These are phyloP conservation scores for Xenoacremonium recifei DNA, from an alignment of 2,329 filamentous ascomycete genomes.

Conservation along the genomic window DNA sequence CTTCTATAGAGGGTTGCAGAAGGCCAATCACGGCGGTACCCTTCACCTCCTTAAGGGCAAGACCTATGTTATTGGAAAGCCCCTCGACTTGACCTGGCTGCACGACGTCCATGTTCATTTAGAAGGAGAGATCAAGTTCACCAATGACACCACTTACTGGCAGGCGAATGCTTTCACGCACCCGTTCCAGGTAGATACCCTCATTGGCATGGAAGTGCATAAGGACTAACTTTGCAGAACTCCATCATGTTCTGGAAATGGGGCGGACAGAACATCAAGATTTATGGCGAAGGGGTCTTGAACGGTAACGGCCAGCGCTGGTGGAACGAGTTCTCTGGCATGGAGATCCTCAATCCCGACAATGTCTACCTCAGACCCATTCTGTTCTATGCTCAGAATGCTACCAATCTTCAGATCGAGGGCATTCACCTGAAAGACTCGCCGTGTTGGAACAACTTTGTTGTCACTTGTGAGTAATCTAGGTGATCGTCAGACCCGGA, in stretches of 20 bases:
- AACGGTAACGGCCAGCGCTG: constrained; percentile 23
- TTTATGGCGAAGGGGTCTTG: constrained; percentile 21
- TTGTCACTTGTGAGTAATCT: constrained; percentile 19
- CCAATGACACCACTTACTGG: constrained; percentile 22
- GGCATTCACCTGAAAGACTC: constrained; percentile 25
- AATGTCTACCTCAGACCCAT: constrained; percentile 22
- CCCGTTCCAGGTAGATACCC: constrained; percentile 19
- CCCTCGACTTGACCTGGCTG: constrained; percentile 20
- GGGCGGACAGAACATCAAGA: constrained; percentile 20
- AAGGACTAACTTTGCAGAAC: constrained; percentile 13
- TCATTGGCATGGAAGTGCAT: not conserved
- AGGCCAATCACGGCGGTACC: constrained; percentile 21
- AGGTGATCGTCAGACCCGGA: too few relatives aligned
- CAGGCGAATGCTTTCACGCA: constrained; percentile 21
- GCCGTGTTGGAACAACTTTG: constrained; percentile 23
- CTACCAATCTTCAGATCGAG: constrained; percentile 18
- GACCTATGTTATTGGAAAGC: constrained; percentile 23
- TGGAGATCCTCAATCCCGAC: constrained; percentile 18
- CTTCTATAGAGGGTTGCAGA: constrained; percentile 20
- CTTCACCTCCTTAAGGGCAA: constrained; percentile 20
- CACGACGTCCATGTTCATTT: constrained; percentile 23
- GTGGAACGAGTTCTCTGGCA: constrained; percentile 25
- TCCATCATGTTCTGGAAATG: constrained; percentile 25
- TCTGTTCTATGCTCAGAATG: constrained; percentile 25
- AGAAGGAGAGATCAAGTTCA: constrained; percentile 25